Conservation (phyloP, 257 asterid species). For the Scutellaria barbata region DNA sequence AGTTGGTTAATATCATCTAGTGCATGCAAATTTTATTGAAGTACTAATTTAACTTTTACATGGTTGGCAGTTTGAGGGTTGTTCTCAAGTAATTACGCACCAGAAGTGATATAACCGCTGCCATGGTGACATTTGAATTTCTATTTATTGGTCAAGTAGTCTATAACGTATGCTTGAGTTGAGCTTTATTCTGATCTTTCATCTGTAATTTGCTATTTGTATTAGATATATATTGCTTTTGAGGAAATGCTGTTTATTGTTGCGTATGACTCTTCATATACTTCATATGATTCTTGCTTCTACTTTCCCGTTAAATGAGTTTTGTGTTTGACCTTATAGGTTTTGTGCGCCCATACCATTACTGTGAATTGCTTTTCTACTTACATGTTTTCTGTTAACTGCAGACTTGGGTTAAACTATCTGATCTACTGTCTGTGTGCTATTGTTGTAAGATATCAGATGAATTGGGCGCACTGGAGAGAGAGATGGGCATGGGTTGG, state of each 20-base stretch:
- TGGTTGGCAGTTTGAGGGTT: constrained; percentile 52
- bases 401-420: background rate
- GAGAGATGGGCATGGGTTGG: no score
- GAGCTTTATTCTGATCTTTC: constrained; percentile 1
- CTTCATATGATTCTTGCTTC: constrained; percentile 20
- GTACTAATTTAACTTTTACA: constrained; percentile 44
- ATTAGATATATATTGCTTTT: constrained; percentile 18
- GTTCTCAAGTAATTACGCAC: constrained; percentile 38
- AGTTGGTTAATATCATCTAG: constrained; percentile 30
- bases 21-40: constrained; percentile 27
- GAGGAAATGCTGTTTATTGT: constrained; percentile 13
- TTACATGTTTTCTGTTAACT: background rate
- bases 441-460: background rate
- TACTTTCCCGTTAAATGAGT: background rate
- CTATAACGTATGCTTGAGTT: constrained; percentile 2
- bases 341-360: background rate
- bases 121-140: constrained; percentile 35
- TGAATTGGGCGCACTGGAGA: constrained; percentile 8
- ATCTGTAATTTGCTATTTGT: constrained; percentile 3
- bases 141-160: constrained; percentile 10
- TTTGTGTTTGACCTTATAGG: background rate
- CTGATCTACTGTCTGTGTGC: background rate
- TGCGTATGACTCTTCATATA: constrained; percentile 30
- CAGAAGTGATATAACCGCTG: constrained; percentile 39
- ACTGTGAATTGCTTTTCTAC: constrained; percentile 19